Base-by-base conservation (phyloP, 1,284 basidiomycete genomes). In the Mrakiaceae sp. region DNA sequence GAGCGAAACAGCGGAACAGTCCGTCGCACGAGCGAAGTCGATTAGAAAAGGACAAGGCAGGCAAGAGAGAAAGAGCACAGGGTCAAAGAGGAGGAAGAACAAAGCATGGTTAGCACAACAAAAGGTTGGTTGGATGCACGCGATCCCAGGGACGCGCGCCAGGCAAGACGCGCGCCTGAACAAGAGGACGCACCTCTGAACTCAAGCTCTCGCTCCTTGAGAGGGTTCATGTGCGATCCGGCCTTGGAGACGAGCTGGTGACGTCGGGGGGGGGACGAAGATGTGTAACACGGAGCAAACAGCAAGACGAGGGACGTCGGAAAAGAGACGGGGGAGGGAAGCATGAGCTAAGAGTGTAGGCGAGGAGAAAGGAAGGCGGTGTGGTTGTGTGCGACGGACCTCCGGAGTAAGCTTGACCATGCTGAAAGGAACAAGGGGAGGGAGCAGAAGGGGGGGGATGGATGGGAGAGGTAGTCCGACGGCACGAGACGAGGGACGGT, bases 121-220 rank as follows among this genome's bases (percentile, higher is more conserved):
- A 27, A 27, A 27, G 27, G 27, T 27, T 27, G 27, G 27, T 27
- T 27, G 27, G 27, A 27, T 27, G 27, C 27, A 27, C 27, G 27
- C 27, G 27, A 27, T 27, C 27, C 27, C 27, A 27, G 27, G 27
- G 27, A 27, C 27, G 27, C 27, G 27, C 27, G 27, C 27, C 27
- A 27, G 27, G 27, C 27, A 27, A 27, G 27, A 27, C 27, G 27
- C 27, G 27, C 27, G 27, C 27, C 27, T 27, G 27, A 27, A 27
- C 27, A 47, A 56, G 53, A n/a, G 27, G 42, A 77, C 85, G 73
- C 73, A 91, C 93, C 93, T 83, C 93, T 80, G 61, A 97, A 83
- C 75, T 97, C 93, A 67, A 98, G 83, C 78, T 98, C 90, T 66
- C 96, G 84, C 76, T 99, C 93, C 78, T 92, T 94, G 65, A 94